A percentile compares a stretch with the other conserved stretches of the same genome.
phyloP scores from a whole-genome alignment of 768 basidiomycete genomes.

The Boletus vinaceobasis region DNA sequence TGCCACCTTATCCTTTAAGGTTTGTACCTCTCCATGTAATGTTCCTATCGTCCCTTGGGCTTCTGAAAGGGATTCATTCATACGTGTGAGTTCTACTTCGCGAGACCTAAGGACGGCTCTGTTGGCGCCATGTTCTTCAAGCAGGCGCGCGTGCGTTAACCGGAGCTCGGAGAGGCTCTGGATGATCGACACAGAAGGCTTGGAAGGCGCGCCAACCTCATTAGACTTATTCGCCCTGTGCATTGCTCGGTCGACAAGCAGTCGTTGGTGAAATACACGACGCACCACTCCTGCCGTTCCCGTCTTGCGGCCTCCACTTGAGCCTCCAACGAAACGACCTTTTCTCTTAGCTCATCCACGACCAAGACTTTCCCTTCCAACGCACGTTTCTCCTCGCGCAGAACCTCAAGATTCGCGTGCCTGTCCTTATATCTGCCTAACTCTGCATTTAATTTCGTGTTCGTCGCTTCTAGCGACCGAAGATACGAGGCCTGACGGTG shows the following conservation, averaged over 20 bases:
- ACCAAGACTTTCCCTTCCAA: slow-evolving; percentile 51
- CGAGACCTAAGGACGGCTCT: slow-evolving; percentile 50
- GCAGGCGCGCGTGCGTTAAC: slow-evolving; percentile 55
- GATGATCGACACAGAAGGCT: slow-evolving; percentile 52
- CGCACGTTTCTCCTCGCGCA: slow-evolving; percentile 70
- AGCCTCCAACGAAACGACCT: slow-evolving; percentile 55
- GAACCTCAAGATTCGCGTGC: slow-evolving; percentile 60
- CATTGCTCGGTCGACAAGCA: neutral
- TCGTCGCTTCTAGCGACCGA: slow-evolving; percentile 55
- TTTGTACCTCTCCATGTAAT: slow-evolving; percentile 37
- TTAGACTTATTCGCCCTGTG: slow-evolving; percentile 38
- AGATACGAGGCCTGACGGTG: slow-evolving; percentile 62
- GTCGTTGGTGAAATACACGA: neutral
- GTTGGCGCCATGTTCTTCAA: slow-evolving; percentile 65
- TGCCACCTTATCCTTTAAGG: slow-evolving; percentile 36
- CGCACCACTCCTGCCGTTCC: slow-evolving; percentile 61
- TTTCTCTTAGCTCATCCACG: slow-evolving; percentile 54
- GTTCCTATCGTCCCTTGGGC: slow-evolving; percentile 30
- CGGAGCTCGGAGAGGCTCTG: slow-evolving; percentile 59
- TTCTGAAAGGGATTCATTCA: slow-evolving; percentile 37
- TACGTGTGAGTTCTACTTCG: slow-evolving; percentile 47
- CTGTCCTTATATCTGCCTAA: slow-evolving; percentile 50
- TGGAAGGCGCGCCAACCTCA: slow-evolving; percentile 36
- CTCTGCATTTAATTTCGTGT: slow-evolving; percentile 54
- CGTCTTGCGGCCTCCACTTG: slow-evolving; percentile 58